Evolutionary conservation across 2,329 filamentous ascomycete genomes (phyloP).

Genomic region (Trichoderma sp.): DNA sequence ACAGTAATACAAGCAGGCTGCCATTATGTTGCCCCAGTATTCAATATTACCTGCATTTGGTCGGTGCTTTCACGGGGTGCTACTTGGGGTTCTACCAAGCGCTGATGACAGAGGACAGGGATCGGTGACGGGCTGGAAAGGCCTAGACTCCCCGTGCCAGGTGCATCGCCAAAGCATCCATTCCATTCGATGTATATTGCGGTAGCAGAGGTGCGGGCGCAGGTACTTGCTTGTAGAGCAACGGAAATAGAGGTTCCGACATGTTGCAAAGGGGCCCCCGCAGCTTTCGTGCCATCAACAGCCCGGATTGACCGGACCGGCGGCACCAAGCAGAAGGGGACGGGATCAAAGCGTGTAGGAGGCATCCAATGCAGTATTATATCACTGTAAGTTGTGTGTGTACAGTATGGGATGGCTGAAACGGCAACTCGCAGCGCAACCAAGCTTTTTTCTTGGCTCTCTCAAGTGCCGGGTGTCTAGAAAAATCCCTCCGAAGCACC

Average conservation of each 20-base stretch:
- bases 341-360: not conserved
- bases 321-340: not conserved
- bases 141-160: not conserved
- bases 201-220: not conserved
- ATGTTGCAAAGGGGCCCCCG: not conserved
- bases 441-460: constrained; percentile 9
- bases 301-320: constrained; percentile 1
- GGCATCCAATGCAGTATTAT: not conserved
- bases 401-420: not conserved
- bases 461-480: not conserved
- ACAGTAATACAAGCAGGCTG: too few species aligned
- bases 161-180: not conserved
- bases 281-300: not conserved
- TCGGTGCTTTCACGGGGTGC: not conserved
- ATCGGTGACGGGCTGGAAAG: not conserved
- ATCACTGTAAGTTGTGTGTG: not conserved
- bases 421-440: not conserved
- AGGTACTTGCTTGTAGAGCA: not conserved
- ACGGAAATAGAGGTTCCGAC: not conserved
- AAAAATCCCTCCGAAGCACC: not conserved
- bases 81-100: not conserved
- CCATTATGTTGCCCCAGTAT: too few species aligned
- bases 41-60: not conserved
- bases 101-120: not conserved
- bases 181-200: not conserved